Evolutionary conservation across 257 asterid species (phyloP).

Genomic region (Linderniella brevidens): DNA sequence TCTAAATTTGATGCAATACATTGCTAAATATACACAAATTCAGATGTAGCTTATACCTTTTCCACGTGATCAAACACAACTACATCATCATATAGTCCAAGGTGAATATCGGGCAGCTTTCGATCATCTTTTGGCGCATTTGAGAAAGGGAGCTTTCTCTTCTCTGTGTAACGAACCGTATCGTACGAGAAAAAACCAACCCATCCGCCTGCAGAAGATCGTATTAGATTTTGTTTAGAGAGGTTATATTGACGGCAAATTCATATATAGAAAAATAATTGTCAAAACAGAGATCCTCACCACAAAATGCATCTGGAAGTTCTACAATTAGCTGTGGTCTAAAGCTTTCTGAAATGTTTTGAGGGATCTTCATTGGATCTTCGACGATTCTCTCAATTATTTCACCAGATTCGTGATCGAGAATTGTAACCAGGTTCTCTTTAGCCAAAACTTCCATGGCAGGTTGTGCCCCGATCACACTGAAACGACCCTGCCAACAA

Average conservation of each 20-base stretch:
- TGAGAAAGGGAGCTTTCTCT: constrained; percentile 50
- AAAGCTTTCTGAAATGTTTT: constrained; percentile 58
- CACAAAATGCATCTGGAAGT: constrained; percentile 81
- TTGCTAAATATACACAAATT: too few species aligned
- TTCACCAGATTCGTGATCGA: constrained; percentile 47
- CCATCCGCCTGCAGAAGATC: constrained; percentile 87
- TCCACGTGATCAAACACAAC: constrained; percentile 82
- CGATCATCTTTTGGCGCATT: constrained; percentile 61
- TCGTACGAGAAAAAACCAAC: constrained; percentile 92
- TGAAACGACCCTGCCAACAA: constrained; percentile 68
- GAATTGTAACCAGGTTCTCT: constrained; percentile 47
- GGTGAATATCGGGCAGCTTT: constrained; percentile 67
- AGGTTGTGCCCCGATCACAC: constrained; percentile 88
- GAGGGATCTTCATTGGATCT: constrained; percentile 62
- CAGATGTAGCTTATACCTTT: constrained; percentile 21
- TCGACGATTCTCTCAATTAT: constrained; percentile 28
- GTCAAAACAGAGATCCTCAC: constrained; percentile 20
- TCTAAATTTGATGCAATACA: too few species aligned
- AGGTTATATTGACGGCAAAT: neutral
- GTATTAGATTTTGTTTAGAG: constrained; percentile 2
- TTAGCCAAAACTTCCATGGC: constrained; percentile 63
- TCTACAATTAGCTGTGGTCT: constrained; percentile 43
- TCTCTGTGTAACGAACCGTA: constrained; percentile 65
- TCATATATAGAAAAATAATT: neutral
- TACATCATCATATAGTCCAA: constrained; percentile 77